phyloP scores from a whole-genome alignment of 208 protist genomes.

The Plasmodiophora brassicae region DNA sequence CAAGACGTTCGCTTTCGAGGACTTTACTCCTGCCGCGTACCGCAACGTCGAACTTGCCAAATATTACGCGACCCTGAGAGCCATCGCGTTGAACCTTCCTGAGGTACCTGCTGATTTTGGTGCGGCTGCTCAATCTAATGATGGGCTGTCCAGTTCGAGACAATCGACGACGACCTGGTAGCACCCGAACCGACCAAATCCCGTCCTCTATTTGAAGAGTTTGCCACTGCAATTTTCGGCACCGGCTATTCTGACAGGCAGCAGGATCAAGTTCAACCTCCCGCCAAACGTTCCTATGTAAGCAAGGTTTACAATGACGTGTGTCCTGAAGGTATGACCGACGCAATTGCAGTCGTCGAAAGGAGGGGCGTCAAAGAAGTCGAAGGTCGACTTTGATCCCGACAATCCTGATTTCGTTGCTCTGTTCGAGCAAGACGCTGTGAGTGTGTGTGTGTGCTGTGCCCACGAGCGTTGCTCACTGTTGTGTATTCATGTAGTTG shows the following conservation, averaged over 20 bases:
- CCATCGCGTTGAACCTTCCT: neutral
- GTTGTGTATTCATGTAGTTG: neutral
- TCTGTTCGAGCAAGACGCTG: neutral
- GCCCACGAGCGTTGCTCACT: neutral
- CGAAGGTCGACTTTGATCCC: neutral
- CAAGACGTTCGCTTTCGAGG: neutral
- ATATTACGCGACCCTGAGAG: neutral
- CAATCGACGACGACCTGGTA: neutral
- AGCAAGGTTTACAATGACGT: no score
- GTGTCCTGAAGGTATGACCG: neutral
- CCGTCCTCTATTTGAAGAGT: neutral
- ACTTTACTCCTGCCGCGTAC: neutral
- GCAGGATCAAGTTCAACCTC: no score
- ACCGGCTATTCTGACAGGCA: no score
- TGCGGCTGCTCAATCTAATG: neutral
- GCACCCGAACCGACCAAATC: neutral
- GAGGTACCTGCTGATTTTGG: neutral
- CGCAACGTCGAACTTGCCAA: neutral
- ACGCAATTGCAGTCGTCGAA: neutral
- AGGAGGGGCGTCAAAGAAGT: neutral
- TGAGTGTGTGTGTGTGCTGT: no score
- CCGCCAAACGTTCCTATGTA: no score
- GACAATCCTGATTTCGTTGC: neutral
- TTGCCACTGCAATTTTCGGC: neutral
- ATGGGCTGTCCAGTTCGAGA: neutral